phyloP scores from a whole-genome alignment of 192 early-diverging fungal species.

The Coemansia sp. region DNA sequence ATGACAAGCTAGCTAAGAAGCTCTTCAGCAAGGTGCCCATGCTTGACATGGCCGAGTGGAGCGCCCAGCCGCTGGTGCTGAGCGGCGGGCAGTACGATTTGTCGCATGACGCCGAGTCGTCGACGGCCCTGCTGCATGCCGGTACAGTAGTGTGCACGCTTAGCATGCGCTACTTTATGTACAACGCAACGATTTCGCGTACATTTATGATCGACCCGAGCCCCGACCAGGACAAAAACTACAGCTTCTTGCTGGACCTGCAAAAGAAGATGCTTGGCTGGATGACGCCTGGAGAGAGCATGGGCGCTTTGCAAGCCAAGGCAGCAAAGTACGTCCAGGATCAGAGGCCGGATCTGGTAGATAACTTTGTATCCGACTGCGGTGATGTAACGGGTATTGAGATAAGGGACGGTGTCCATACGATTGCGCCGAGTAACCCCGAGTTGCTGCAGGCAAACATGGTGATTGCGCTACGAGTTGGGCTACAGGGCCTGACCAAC shows the following conservation, averaged over 20 bases:
- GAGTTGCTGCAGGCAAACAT: slow-evolving; percentile 73
- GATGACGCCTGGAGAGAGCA: slow-evolving; percentile 71
- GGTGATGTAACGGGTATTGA: slow-evolving; percentile 94
- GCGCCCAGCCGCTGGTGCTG: slow-evolving; percentile 91
- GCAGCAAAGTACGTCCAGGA: slow-evolving; percentile 67
- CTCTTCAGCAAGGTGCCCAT: slow-evolving; percentile 69
- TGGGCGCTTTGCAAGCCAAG: slow-evolving; percentile 74
- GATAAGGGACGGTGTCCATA: slow-evolving; percentile 81
- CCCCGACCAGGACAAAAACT: slow-evolving; percentile 86
- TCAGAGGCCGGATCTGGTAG: slow-evolving; percentile 81
- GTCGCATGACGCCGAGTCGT: slow-evolving; percentile 72
- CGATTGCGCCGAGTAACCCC: slow-evolving; percentile 69
- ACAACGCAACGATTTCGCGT: slow-evolving; percentile 91
- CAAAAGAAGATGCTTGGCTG: slow-evolving; percentile 70
- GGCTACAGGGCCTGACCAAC: slow-evolving; percentile 83
- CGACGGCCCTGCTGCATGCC: slow-evolving; percentile 71
- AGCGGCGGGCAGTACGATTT: slow-evolving; percentile 94
- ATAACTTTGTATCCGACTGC: slow-evolving; percentile 81
- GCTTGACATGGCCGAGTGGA: slow-evolving; percentile 80
- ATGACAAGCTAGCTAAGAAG: slow-evolving; percentile 66
- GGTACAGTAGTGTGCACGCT: slow-evolving; percentile 92
- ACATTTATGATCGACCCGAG: slow-evolving; percentile 92
- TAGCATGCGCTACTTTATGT: slow-evolving; percentile 90
- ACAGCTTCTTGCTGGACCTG: slow-evolving; percentile 83
- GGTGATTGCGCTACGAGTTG: slow-evolving; percentile 80